phyloP scores from a whole-genome alignment of 164 flowering plant species.

The Nymphaea colorata region DNA sequence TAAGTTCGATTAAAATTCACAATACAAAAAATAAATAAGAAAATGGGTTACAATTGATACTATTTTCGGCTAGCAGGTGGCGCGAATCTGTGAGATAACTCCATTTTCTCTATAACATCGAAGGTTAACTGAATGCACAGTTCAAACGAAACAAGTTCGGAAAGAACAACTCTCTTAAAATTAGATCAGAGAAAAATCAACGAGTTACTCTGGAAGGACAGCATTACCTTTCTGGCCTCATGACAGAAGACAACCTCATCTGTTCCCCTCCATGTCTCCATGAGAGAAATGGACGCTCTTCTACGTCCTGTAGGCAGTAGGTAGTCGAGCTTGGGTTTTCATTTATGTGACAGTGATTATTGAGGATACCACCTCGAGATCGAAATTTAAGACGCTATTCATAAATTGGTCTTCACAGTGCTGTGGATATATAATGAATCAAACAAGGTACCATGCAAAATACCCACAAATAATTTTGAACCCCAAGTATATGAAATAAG shows the following conservation, averaged over 20 bases:
- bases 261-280: constrained; percentile 39
- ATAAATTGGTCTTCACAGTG: no score
- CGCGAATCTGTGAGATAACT: no score
- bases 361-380: no score
- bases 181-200: background rate
- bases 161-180: background rate
- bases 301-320: constrained; percentile 18
- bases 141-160: background rate
- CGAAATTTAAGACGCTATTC: no score
- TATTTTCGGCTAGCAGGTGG: no score
- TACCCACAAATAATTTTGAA: no score
- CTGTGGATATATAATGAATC: no score
- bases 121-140: constrained; percentile 41
- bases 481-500: no score
- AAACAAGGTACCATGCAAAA: no score
- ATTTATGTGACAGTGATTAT: background rate
- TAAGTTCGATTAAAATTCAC: no score
- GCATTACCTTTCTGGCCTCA: constrained; percentile 44
- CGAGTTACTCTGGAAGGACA: background rate
- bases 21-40: no score
- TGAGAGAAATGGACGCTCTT: constrained; percentile 26
- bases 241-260: constrained; percentile 27
- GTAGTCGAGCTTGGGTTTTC: constrained; percentile 29
- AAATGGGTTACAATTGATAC: no score
- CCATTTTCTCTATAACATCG: constrained; percentile 36